Base-by-base conservation (phyloP, 2,329 filamentous ascomycete species). In the Simplicillium sp. region DNA sequence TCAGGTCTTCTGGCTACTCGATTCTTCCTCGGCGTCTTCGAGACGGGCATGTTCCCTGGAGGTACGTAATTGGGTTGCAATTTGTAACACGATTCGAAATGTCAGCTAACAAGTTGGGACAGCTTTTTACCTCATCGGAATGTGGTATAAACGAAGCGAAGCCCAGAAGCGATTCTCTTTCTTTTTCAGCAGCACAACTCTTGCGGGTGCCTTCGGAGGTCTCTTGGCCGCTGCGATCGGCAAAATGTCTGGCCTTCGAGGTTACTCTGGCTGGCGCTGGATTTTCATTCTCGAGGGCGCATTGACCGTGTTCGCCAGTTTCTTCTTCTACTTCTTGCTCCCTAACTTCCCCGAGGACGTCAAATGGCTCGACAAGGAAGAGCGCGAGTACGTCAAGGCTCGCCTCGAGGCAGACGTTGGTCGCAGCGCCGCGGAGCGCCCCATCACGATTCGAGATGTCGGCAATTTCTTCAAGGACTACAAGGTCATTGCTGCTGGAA, bases 141-240 rank as follows among this genome's bases (percentile, higher is more conserved):
- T 90, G 81, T 94, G 85, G 88, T 98, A 97, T 53, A 80, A 82
- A 44, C 79, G 90, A 44, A 70, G 71, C 35, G 92, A 97, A 63
- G 87, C 89, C 2, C 90, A 97, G 62, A 87, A 87, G 54, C 80
- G 92, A 25, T 96, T 89, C 64, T 85, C 82, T 13, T 89, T 97
- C 68, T 97, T 97, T 71, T 97, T 97, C 69, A 81, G 77, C 54
- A 86, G 75, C 20, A 89, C 85, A 1, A 84, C 82, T 0, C 67
- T 90, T 3, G 85, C 85, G 1, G 85, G 85, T 28, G 85, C 87
- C 0, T 96, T 95, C 52, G 88, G 87, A 34, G 88, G 88, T 2
- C 72, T 96, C 1, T 71, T 96, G 4, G 89, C 89, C 1, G 82
- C 80, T 2, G 89, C 82, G 0, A 94, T 96, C 47, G 86, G 86